A percentile compares a stretch with the other conserved stretches of the same genome.
Evolutionary conservation across 805 yeast species (phyloP).

Genomic region (Tetrapisispora namnaoensis): DNA sequence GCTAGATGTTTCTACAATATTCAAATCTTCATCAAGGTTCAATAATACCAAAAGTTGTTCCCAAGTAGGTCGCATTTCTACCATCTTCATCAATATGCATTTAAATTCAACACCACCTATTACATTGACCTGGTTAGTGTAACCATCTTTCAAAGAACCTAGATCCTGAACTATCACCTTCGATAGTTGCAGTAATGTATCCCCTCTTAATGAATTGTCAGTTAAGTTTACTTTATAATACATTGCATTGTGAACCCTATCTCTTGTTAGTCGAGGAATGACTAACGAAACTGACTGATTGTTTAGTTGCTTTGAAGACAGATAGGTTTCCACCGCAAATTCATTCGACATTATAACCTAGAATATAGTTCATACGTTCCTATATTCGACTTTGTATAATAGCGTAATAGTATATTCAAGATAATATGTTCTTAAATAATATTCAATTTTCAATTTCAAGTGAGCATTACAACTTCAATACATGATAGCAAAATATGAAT

Average conservation of each 20-base stretch:
- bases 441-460: no score
- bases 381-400: neutral
- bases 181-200: slow-evolving; percentile 18
- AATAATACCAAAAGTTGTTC: slow-evolving; percentile 21
- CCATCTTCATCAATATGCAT: slow-evolving; percentile 64
- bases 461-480: no score
- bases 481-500: neutral
- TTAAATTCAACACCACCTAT: slow-evolving; percentile 29
- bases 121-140: slow-evolving; percentile 11
- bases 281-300: slow-evolving; percentile 27
- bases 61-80: slow-evolving; percentile 60
- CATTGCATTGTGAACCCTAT: slow-evolving; percentile 23
- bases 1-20: slow-evolving; percentile 32
- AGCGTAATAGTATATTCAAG: neutral
- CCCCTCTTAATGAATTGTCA: slow-evolving; percentile 20
- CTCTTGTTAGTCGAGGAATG: slow-evolving; percentile 26
- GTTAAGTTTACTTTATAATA: slow-evolving; percentile 25
- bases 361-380: neutral
- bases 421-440: no score
- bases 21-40: neutral
- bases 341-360: slow-evolving; percentile 16
- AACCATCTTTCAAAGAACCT: slow-evolving; percentile 15
- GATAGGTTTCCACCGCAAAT: slow-evolving; percentile 23
- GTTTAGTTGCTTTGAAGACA: slow-evolving; percentile 24
- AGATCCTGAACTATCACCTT: slow-evolving; percentile 19